Evolutionary conservation across 2,329 filamentous ascomycete genomes (phyloP), one percentile per base, ranked within the genome.

Genomic region (Fusarium sacchari): DNA sequence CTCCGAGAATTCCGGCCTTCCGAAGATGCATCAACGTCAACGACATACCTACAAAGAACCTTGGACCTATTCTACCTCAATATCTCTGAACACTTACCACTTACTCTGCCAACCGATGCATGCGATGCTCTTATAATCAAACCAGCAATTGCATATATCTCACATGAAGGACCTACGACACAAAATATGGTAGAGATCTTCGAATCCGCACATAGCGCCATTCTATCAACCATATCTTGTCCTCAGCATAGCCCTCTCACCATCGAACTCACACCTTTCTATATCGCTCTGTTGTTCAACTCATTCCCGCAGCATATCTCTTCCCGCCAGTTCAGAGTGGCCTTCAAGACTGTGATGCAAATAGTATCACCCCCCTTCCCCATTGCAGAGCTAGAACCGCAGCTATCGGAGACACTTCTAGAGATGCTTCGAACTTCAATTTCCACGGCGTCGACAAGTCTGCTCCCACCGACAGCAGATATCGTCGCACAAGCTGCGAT

Each of bases 21-120:
- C 32, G 76, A 82, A 68, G 64, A 89, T 24, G 10, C 65, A n/a
- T 12, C 73, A 10, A 44, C 74, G 14, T 78, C 76, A 7, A 69
- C 72, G 13, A 79, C 74, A 32, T 79, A 79, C 58, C 84, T 94
- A 5, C 89, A 94, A 74, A 88, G 93, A 64, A 92, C 89, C 24
- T 84, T 96, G n/a, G 93, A 96, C 79, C 88, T 97, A 22, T 97
- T 94, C 84, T 97, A 97, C 82, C 88, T 98, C 71, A 96, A 97
- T 79, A 89, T 92, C 0, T 92, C 93, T 5, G 95, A 97, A 80
- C 94, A 97, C 80, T 91, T 97, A 68, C 91, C 94, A 0, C 85
- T 95, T 14, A 84, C 90, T 6, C 82, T 97, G 4, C 85, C 93
- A 0, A 87, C 92, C 1, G 83, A 87, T 7, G 87, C 89, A 6